Evolutionary conservation across 805 yeast genomes (phyloP).

Genomic region (Limtongia smithiae): DNA sequence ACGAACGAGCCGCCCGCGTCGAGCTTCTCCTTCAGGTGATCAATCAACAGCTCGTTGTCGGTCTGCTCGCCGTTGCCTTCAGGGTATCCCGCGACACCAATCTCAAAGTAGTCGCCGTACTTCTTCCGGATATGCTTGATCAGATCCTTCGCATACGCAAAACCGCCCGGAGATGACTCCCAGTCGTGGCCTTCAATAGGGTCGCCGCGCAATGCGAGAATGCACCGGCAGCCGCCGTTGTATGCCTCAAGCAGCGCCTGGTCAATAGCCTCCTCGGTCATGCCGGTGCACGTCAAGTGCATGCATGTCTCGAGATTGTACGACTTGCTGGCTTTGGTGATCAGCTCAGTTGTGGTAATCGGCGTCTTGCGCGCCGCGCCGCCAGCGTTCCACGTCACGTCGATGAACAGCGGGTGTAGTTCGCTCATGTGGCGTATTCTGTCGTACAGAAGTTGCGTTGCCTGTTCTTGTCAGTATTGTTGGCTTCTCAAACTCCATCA

Average conservation of each 20-base stretch:
- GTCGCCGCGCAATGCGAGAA: constrained; percentile 91
- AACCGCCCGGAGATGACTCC: constrained; percentile 58
- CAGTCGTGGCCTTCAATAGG: constrained; percentile 53
- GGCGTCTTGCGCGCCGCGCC: constrained; percentile 62
- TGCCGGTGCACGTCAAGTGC: constrained; percentile 96
- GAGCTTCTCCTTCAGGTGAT: constrained; percentile 75
- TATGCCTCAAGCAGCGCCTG: constrained; percentile 78
- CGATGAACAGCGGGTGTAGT: constrained; percentile 84
- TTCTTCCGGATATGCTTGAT: constrained; percentile 67
- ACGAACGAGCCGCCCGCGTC: constrained; percentile 94
- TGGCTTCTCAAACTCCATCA: no score
- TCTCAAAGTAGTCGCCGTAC: constrained; percentile 85
- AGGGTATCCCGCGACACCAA: constrained; percentile 97
- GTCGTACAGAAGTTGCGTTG: constrained; percentile 92
- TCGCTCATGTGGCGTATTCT: constrained; percentile 97
- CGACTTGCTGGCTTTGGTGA: constrained; percentile 82
- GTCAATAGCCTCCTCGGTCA: constrained; percentile 78
- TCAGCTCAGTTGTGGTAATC: constrained; percentile 83
- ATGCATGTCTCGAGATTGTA: constrained; percentile 93
- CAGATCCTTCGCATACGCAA: constrained; percentile 83
- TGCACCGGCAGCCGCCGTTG: constrained; percentile 90
- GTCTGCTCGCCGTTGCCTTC: constrained; percentile 94
- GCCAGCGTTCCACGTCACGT: constrained; percentile 98
- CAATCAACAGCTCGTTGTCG: constrained; percentile 50
- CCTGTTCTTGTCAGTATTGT: constrained; percentile 49